Evolutionary conservation across 257 asterid genomes (phyloP).

Genomic region (Solanum paucissectum): DNA sequence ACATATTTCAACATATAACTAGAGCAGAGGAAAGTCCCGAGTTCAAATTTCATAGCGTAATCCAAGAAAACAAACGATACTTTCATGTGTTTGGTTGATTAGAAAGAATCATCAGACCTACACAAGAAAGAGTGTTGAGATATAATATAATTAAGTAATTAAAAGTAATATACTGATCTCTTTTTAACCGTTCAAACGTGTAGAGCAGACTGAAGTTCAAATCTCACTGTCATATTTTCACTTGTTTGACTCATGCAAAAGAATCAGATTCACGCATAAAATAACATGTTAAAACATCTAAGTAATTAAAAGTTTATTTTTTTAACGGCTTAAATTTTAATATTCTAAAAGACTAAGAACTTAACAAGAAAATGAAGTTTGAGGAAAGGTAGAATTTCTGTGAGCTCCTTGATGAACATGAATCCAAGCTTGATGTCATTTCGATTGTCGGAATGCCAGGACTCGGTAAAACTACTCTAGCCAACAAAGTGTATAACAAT

Average conservation of each 20-base stretch:
- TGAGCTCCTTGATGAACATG: too few species aligned
- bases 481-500: too few species aligned
- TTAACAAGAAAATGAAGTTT: background rate
- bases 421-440: too few species aligned
- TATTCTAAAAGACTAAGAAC: background rate
- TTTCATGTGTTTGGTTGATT: background rate
- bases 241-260: fast-evolving
- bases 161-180: background rate
- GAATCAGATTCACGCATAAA: fast-evolving
- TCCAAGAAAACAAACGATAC: background rate
- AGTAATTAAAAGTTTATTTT: background rate
- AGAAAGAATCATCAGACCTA: fast-evolving
- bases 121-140: background rate
- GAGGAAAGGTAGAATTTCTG: background rate
- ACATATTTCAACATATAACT: background rate
- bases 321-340: background rate
- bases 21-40: background rate
- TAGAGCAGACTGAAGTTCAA: fast-evolving
- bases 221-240: fast-evolving
- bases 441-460: too few species aligned
- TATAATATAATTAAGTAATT: background rate
- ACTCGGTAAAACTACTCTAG: too few species aligned
- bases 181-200: background rate
- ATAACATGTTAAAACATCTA: background rate
- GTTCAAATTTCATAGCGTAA: background rate